Base-by-base conservation (phyloP, 768 basidiomycete species). In the Trichaptum fuscoviolaceum region DNA sequence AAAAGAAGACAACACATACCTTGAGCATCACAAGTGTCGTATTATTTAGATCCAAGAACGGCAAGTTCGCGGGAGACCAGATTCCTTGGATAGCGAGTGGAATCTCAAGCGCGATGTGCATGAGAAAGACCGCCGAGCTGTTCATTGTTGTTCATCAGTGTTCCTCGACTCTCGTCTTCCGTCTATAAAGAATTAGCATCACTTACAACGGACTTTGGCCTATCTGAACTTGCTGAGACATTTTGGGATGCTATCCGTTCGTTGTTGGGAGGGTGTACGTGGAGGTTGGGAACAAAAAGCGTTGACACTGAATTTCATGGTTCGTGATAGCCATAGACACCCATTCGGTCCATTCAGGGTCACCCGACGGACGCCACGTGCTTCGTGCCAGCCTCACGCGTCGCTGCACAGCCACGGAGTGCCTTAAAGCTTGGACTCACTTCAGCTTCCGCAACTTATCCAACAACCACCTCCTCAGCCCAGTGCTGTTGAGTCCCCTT, bases 1-100 rank as follows among this genome's bases (percentile, higher is more conserved):
- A 6, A 20, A 23, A 9, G 20, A 57, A 27, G 24, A 57, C 18
- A 35, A 18, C 5, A 70, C 79, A n/a, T 62, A 89, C 93, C 82
- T 93, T 93, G 62, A 92, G 76, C 8, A 94, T 69, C 1, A 92
- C 85, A 8, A 93, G 63, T 0, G 91, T 85, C 6, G 93, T 94
- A 79, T 95, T 95, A 71, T 88, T 93, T 70, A 93, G 81, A 73
- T 92, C 85, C 65, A 93, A 70, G 74, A 95, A 93, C 0, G 93
- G 93, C 23, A 94, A 75, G 18, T 75, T 79, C 20, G 76, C 71
- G 0, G 91, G 87, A 0, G 86, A 81, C 78, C 85, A 85, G 20
- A 93, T 76, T 7, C 92, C 91, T 74, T 93, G 92, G 35, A 95
- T 75, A 2, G 87, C 91, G 24, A 95, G 73, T 0, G 93, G 93